Percentiles rank a stretch among this genome's conserved stretches.
These are phyloP conservation scores for Colletotrichum abscissum DNA, from an alignment of 2,329 filamentous ascomycete genomes.

Conservation along the genomic window DNA sequence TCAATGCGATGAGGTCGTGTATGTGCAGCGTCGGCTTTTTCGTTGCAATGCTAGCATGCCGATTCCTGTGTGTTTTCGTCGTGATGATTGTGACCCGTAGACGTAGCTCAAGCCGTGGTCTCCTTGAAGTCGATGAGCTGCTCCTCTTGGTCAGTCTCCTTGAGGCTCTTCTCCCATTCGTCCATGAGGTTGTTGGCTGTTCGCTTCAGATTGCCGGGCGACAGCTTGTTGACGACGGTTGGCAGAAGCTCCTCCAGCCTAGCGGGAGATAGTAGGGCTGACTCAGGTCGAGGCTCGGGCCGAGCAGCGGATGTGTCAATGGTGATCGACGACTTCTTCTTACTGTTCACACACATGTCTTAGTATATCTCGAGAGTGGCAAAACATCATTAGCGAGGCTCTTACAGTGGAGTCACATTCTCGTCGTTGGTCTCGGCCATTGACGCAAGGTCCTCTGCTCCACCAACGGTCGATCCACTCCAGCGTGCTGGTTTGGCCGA, in stretches of 20 bases:
- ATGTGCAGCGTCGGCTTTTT: conserved; percentile 1
- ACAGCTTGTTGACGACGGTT: conserved; percentile 77
- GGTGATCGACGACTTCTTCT: conserved; percentile 44
- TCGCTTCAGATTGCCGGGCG: conserved; percentile 81
- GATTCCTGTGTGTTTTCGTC: neutral
- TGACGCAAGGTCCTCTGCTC: conserved; percentile 55
- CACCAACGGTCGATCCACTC: conserved; percentile 69
- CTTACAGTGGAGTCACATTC: conserved; percentile 61
- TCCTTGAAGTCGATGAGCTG: conserved; percentile 34
- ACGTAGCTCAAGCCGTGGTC: conserved; percentile 23
- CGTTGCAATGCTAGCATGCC: neutral
- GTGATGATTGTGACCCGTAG: neutral
- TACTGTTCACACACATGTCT: conserved; percentile 40
- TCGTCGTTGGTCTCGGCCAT: conserved; percentile 62
- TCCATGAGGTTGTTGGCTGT: conserved; percentile 89
- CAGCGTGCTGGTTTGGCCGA: conserved; percentile 67
- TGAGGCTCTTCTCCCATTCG: conserved; percentile 87
- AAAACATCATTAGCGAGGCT: conserved; percentile 30
- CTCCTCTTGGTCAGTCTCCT: conserved; percentile 31
- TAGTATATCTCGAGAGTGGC: conserved; percentile 22
- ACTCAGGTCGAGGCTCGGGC: conserved; percentile 11
- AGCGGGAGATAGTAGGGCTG: conserved; percentile 46
- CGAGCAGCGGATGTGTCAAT: conserved; percentile 41
- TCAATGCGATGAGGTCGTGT: neutral
- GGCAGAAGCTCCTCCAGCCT: conserved; percentile 71